Evolutionary conservation across 208 protist genomes (phyloP), one percentile per base, ranked within the genome.

Genomic region (Histomonas meleagridis): DNA sequence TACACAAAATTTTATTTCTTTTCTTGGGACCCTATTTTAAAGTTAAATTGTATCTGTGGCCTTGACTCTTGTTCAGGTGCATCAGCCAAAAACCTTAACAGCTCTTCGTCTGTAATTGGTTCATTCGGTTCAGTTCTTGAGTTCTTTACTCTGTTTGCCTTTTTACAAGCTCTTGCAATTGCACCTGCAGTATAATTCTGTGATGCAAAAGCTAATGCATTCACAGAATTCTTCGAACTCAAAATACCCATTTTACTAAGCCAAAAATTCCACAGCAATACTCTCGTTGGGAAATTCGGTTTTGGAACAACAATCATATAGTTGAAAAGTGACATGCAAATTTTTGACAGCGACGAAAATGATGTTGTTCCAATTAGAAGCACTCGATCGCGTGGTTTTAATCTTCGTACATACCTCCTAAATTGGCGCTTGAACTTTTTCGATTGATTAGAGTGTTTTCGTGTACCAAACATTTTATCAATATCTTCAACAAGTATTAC

Each of bases 121-220:
- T 86, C 76, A n/a, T 86, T 86, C 21, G 76, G 76, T n/a, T 86
- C 76, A 14, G 76, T 86, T 48, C 76, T 48, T 1, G 76, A 86
- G 18, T 18, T n/a, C 38, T 43, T 86, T 57, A 86, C 35, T 32
- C 76, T 55, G 2, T 86, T 46, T 32, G 76, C 76, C 35, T 86
- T 86, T 5, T 32, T 86, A 16, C 43, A 43, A 38, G n/a, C 23
- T 55, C 76, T 86, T 12, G 76, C 76, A 16, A 86, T 86, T 55
- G 76, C n/a, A 26, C 46, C 76, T 32, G 76, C 76, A 28, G 76
- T 86, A 46, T 48, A 86, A 32, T 46, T 46, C 12, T 86, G 18
- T 4, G 46, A 55, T 40, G 76, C 46, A n/a, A 86, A 86, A 51
- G 76, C 40, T 5, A 86, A n/a, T 1, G 76, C 40, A 28, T 86